Conservation (phyloP, 345 rosid genomes). For the Eucalyptus decipiens region DNA sequence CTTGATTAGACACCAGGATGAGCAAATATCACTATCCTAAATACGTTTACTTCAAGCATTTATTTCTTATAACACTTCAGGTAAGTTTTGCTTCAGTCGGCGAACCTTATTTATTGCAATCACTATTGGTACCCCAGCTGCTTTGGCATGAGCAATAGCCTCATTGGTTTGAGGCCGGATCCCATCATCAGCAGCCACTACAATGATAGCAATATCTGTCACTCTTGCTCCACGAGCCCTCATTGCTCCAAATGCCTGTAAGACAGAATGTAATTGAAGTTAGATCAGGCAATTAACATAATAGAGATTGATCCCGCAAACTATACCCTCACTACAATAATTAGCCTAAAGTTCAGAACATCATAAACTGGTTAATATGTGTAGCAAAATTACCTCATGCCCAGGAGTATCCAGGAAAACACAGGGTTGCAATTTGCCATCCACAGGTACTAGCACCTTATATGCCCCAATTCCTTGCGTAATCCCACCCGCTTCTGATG, state of each 20-base stretch:
- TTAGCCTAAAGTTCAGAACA: background rate
- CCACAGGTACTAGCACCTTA: conserved; percentile 66
- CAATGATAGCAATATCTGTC: conserved; percentile 90
- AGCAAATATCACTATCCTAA: background rate
- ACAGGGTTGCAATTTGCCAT: conserved; percentile 71
- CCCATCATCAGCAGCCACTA: conserved; percentile 99
- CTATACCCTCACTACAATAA: background rate
- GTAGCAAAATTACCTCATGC: conserved; percentile 58
- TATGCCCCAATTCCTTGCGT: conserved; percentile 99
- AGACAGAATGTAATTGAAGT: conserved; percentile 3
- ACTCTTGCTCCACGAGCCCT: conserved; percentile 99
- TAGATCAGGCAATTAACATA: background rate
- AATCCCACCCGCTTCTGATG: conserved; percentile 96
- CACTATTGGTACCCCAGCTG: conserved; percentile 92
- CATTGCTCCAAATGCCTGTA: conserved; percentile 99
- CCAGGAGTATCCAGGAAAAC: conserved; percentile 99
- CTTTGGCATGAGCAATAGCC: conserved; percentile 98
- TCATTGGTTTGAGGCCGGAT: conserved; percentile 97
- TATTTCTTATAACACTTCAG: background rate
- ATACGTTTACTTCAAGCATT: background rate
- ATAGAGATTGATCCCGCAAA: background rate
- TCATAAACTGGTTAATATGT: background rate
- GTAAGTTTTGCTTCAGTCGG: background rate
- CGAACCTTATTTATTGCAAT: conserved; percentile 88
- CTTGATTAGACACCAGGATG: background rate